Base-by-base conservation (phyloP, 768 basidiomycete genomes). In the Porphyrellus cyaneotinctus region DNA sequence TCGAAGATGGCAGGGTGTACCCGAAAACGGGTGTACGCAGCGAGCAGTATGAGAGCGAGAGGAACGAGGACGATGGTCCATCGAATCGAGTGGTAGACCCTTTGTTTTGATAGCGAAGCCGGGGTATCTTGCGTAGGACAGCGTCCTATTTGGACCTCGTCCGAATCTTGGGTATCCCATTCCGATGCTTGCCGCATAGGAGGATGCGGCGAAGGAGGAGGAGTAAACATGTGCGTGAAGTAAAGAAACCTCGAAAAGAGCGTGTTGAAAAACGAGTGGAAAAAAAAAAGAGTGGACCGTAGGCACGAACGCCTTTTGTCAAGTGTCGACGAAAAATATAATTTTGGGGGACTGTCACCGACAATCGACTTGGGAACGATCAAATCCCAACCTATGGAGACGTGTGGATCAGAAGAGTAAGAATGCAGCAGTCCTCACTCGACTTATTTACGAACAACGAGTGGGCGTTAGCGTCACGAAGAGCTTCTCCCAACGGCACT, bases 51-150 rank as follows among this genome's bases (percentile, higher is more conserved):
- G 45, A 89, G 74, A 7, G 73, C 58, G 11, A 84, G 57, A 3
- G 87, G 87, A 3, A 85, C 72, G 31, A 83, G 56, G 37, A 87
- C 49, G 49, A 83, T 75, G 2, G 79, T 73, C 78, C 77, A 80
- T 63, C 71, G 69, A 37, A 65, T 49, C n/a, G 49, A 47, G 32
- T 48, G 74, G 72, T 47, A 74, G 22, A 68, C 22, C 79, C 74
- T 38, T 73, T 75, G 30, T 66, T 74, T 42, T 70, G 72, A 53
- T 2, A 15, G 33, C 23, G 23, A 22, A 22, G 31, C 18, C 15
- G 6, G 52, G 42, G 49, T 39, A 45, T 54, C 55, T 17, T 54
- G 32, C 26, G 23, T 38, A 43, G 48, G 37, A 24, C 14, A 31
- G 15, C 33, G 43, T 4, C 15, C 47, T n/a, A 43, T 53, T 48